Base-by-base conservation (phyloP, 345 rosid species). In the Eucalyptus sp. region DNA sequence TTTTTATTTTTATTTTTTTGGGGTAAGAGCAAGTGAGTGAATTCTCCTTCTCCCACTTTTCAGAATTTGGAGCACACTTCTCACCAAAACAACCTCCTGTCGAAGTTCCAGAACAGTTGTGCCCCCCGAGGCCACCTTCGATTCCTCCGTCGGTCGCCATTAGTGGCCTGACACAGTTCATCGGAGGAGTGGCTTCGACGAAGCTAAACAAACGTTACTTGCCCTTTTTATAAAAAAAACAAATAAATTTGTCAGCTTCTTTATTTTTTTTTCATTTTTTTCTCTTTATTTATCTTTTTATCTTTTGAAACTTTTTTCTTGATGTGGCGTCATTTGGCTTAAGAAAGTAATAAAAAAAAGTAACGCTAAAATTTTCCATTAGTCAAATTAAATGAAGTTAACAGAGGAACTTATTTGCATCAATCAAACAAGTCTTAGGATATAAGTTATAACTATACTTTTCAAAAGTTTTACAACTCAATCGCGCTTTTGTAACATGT, bases 291-390 rank as follows among this genome's bases (percentile, higher is more conserved):
- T 3, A 12, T 27, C 31, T 60, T 60, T 60, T 27, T 10, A 11
- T 27, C 31, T 27, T 60, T 60, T 27, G 2, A 25, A 58, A 58
- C 58, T 10, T 24, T 56, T 10, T 56, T 24, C 29, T 4, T 56
- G 6, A 58, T 27, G 29, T 1, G 0, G 64, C 14, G 1, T 27
- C n/a, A 58, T 58, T 25, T 25, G 29, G 29, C 64, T 58, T 58
- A 58, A 58, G 14, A 58, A 58, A 58, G n/a, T 58, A 25, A 58
- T 8, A 58, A 25, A 58, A 58, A 13, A 58, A 24, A 58, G 13
- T 5, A 10, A 25, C 0, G 1, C 13, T 25, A 0, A 0, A 25
- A 58, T 58, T 58, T 58, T 58, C 2, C 13, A 27, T 58, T 24
- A 58, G 1, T 58, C n/a, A 58, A 58, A 58, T 58, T 58, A 3